Percentiles rank a stretch among this genome's conserved stretches.
These are phyloP conservation scores for Lentinus brumalis DNA, from an alignment of 768 basidiomycete species.

Conservation along the genomic window DNA sequence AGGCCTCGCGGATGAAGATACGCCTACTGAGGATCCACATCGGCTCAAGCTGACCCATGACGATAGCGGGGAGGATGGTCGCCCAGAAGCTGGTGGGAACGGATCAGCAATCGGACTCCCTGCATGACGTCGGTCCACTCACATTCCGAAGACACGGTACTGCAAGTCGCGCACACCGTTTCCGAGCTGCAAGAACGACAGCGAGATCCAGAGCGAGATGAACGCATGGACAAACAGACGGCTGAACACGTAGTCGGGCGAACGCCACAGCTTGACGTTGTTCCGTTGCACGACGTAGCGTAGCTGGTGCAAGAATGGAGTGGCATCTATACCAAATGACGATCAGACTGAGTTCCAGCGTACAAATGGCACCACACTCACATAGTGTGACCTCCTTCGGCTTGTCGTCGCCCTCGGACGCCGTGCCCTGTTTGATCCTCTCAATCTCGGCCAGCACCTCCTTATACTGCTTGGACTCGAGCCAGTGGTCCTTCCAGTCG, in stretches of 20 bases:
- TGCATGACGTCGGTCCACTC: conserved; percentile 26
- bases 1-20: conserved; percentile 59
- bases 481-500: conserved; percentile 89
- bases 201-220: conserved; percentile 69
- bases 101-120: neutral
- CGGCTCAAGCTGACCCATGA: conserved; percentile 83
- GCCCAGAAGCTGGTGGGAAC: conserved; percentile 57
- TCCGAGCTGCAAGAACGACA: conserved; percentile 80
- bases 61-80: conserved; percentile 66
- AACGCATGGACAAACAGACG: conserved; percentile 76
- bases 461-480: conserved; percentile 62
- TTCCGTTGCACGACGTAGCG: conserved; percentile 66
- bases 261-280: conserved; percentile 75
- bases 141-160: conserved; percentile 82
- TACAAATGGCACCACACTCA: conserved; percentile 11
- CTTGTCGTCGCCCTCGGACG: neutral
- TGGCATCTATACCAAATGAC: conserved; percentile 55
- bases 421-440: conserved; percentile 36
- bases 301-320: conserved; percentile 75
- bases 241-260: conserved; percentile 84
- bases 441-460: conserved; percentile 44
- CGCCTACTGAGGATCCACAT: conserved; percentile 76
- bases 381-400: conserved; percentile 20
- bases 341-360: neutral
- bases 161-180: conserved; percentile 66